Conservation (phyloP, 78 protist species). For the Guillardia theta region DNA sequence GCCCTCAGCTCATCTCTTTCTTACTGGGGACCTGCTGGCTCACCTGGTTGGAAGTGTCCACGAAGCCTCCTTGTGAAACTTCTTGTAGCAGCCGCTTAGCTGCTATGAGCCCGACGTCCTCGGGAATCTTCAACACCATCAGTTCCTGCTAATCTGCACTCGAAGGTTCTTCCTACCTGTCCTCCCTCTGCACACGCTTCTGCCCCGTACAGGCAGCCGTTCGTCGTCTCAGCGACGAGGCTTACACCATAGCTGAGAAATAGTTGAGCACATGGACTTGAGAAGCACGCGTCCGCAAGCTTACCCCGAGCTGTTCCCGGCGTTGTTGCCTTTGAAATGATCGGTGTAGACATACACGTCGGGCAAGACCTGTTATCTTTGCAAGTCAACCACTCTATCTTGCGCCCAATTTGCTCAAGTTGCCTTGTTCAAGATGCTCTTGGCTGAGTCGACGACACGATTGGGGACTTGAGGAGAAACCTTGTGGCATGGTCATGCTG, state of each 20-base stretch:
- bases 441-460: slow-evolving; percentile 76
- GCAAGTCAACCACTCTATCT: too few relatives aligned
- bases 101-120: slow-evolving; percentile 74
- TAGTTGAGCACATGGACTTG: not conserved
- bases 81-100: too few relatives aligned
- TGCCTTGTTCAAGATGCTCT: slow-evolving; percentile 65
- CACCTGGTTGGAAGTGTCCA: too few relatives aligned
- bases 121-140: too few relatives aligned
- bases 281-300: not conserved
- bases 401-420: too few relatives aligned
- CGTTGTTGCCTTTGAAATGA: slow-evolving; percentile 70
- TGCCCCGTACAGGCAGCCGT: slow-evolving; percentile 69
- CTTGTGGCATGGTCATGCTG: too few relatives aligned
- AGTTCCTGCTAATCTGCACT: too few relatives aligned
- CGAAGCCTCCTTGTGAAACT: too few relatives aligned
- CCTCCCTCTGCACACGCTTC: slow-evolving; percentile 60
- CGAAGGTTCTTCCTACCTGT: too few relatives aligned
- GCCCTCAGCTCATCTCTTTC: too few relatives aligned
- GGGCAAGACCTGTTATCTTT: slow-evolving; percentile 66
- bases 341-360: slow-evolving; percentile 93
- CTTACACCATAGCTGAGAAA: slow-evolving; percentile 62
- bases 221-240: slow-evolving; percentile 87
- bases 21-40: too few relatives aligned
- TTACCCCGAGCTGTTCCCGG: not conserved
- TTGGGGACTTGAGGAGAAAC: slow-evolving; percentile 80